Evolutionary conservation across 1,284 basidiomycete species (phyloP).

Genomic region (Earliella scabrosa): DNA sequence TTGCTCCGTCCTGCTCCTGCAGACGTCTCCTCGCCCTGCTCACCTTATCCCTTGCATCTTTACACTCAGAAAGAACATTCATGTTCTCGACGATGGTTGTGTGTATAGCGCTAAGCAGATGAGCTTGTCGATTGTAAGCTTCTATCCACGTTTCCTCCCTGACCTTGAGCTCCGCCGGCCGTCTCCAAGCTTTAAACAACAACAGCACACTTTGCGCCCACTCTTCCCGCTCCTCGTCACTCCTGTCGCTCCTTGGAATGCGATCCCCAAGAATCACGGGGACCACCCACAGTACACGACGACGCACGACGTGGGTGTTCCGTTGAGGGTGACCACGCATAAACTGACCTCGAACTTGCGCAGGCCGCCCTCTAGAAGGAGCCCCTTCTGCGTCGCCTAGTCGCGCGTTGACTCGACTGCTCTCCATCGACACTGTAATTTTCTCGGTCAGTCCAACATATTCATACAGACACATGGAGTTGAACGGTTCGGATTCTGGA

Average conservation of each 20-base stretch:
- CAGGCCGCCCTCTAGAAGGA: neutral
- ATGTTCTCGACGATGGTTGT: slow-evolving; percentile 2
- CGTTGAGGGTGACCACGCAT: neutral
- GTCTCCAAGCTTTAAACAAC: neutral
- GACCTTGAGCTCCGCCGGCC: neutral
- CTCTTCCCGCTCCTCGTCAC: neutral
- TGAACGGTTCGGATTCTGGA: neutral
- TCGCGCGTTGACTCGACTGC: too few relatives aligned
- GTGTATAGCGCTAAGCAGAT: neutral
- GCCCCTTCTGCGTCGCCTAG: neutral
- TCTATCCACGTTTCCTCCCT: neutral
- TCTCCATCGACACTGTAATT: too few relatives aligned
- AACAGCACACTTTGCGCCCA: slow-evolving; percentile 5
- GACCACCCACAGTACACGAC: neutral
- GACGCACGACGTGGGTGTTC: neutral
- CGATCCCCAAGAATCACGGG: slow-evolving; percentile 1
- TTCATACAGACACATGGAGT: neutral
- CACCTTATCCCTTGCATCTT: slow-evolving; percentile 1
- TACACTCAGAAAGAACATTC: slow-evolving; percentile 5
- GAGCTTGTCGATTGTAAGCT: neutral
- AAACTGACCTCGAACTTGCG: neutral
- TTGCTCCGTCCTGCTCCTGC: neutral
- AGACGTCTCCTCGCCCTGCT: neutral
- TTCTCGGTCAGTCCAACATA: slow-evolving; percentile 2
- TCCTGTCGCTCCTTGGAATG: neutral